Evolutionary conservation across 768 basidiomycete species (phyloP), one percentile per base, ranked within the genome.

Genomic region (Mycena vulgaris): DNA sequence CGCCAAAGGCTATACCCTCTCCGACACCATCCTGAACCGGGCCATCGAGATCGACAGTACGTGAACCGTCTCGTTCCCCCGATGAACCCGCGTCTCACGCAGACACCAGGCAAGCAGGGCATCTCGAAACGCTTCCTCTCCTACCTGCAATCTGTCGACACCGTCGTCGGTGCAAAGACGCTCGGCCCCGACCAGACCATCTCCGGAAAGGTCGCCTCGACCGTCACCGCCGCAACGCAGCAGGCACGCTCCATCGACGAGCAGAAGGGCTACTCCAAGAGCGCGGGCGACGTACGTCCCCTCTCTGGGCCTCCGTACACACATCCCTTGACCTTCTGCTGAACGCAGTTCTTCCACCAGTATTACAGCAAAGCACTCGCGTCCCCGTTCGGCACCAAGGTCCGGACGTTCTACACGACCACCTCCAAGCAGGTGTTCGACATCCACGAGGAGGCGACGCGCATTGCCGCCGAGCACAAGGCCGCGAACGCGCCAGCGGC

Each of bases 361-460:
- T 96, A 96, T 76, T 98, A 97, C 79, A 72, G 83, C 27, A 90
- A 88, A 75, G 95, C 94, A 16, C 82, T 97, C 25, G 59, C 86
- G n/a, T 95, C 94, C 42, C 88, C 93, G 1, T 80, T 92, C 27
- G 96, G 96, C 14, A 88, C 91, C 82, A 91, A 89, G 75, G 94
- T 98, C 66, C 81, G 84, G 31, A 75, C 82, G 1, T 98, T 98
- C 85, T 98, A 98, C 85, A 97, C 97, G 17, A 82, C 83, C 49
- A 97, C 95, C 10, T 86, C 91, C 23, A 98, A 98, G 83, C 94
- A 97, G 80, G 91, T 95, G 30, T 76, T 88, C 23, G 96, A 98
- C 77, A 96, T 98, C 55, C 96, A 98, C 77, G 95, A 96, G 76
- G 97, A 98, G 81, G 97, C 97, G 2, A 84, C 86, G 68, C 90